Evolutionary conservation across 164 flowering plant species (phyloP).

Genomic region (Litsea cubeba): DNA sequence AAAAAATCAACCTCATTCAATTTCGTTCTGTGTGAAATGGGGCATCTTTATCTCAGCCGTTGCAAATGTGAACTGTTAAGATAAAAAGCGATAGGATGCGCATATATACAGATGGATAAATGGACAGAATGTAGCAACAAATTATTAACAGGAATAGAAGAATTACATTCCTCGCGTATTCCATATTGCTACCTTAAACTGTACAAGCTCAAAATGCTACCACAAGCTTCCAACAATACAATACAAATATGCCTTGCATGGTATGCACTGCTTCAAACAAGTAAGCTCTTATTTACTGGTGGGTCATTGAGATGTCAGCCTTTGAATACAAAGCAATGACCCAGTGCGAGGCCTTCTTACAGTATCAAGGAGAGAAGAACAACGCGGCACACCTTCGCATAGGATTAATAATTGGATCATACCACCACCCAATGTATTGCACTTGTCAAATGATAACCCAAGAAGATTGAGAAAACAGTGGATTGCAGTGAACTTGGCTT

Average conservation of each 20-base stretch:
- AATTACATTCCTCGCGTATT: too few species aligned
- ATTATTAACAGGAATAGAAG: too few species aligned
- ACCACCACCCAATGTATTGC: background rate
- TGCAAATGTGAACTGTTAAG: too few species aligned
- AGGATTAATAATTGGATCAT: background rate
- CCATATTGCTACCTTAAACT: too few species aligned
- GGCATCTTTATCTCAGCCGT: too few species aligned
- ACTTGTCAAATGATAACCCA: background rate
- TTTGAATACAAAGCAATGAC: background rate
- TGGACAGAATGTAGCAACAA: too few species aligned
- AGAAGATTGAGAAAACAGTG: background rate
- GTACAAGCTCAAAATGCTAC: background rate
- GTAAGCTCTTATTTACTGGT: background rate
- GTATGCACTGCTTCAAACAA: background rate
- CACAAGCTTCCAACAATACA: background rate
- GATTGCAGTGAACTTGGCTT: background rate
- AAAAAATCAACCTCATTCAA: too few species aligned
- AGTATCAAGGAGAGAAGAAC: background rate
- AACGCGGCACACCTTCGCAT: background rate
- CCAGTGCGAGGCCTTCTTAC: background rate
- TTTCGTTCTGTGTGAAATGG: too few species aligned
- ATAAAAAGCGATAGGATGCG: too few species aligned
- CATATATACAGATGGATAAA: too few species aligned
- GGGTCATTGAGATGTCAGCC: background rate
- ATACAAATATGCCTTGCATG: background rate